These are phyloP conservation scores for Botrytis aclada DNA, from an alignment of 2,329 filamentous ascomycete genomes.

Conservation along the genomic window DNA sequence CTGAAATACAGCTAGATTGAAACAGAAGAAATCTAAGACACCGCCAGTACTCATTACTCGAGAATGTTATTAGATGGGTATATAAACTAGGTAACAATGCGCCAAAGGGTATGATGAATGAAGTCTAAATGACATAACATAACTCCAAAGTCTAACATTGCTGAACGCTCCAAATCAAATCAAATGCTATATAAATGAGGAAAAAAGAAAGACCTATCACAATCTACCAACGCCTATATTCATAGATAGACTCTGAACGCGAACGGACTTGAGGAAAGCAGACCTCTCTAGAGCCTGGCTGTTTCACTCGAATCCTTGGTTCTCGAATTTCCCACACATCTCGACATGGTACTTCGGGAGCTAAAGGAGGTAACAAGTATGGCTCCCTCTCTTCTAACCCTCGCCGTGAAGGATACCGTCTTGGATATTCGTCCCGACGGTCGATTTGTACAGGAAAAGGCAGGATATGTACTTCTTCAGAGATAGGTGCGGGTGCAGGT, in stretches of 20 bases:
- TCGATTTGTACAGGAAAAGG: neutral
- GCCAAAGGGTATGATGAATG: neutral
- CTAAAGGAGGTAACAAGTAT: neutral
- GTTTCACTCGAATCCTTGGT: slow-evolving; percentile 8
- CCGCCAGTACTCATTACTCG: neutral
- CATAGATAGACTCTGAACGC: slow-evolving; percentile 12
- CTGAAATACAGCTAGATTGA: neutral
- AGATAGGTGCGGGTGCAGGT: neutral
- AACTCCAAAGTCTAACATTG: neutral
- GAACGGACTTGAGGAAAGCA: slow-evolving; percentile 9
- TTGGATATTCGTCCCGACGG: neutral
- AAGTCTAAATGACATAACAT: neutral
- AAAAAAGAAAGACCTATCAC: neutral
- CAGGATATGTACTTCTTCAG: neutral
- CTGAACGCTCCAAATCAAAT: neutral
- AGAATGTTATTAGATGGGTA: neutral
- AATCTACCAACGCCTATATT: slow-evolving; percentile 15
- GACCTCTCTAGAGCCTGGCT: neutral
- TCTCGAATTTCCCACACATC: slow-evolving; percentile 3
- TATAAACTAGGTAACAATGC: neutral
- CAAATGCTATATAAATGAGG: neutral
- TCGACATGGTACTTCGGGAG: neutral
- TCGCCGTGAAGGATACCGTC: neutral
- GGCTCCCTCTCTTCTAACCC: neutral
- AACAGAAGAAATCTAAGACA: neutral